A percentile compares a stretch with the other conserved stretches of the same genome.
Conservation (phyloP, 306 rosid genomes). For the Sicyos edulis region DNA sequence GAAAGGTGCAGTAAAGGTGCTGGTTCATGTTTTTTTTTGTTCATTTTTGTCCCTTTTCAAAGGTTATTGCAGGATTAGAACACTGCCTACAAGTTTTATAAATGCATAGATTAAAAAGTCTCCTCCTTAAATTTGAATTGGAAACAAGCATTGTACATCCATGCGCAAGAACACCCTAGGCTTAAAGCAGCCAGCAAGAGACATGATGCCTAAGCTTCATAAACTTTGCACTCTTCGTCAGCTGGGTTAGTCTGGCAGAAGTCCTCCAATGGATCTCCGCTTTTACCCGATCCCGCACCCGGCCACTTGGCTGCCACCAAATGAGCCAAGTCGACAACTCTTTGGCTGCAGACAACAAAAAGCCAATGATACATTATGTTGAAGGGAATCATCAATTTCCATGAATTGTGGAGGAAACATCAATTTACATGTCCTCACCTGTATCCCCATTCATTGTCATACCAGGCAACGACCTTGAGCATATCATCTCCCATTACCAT, state of each 20-base stretch:
- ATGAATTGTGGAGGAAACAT: background rate
- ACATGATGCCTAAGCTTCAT: conserved; percentile 45
- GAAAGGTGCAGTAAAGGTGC: conserved; percentile 15
- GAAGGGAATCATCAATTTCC: background rate
- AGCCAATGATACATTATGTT: background rate
- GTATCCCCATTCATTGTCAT: conserved; percentile 99
- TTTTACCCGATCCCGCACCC: conserved; percentile 34
- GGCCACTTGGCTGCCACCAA: conserved; percentile 88
- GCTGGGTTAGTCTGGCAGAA: conserved; percentile 91
- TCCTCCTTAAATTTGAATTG: conserved; percentile 18
- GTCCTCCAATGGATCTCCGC: conserved; percentile 92
- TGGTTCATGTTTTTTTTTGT: background rate
- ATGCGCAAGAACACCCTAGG: conserved; percentile 3
- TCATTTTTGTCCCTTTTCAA: conserved; percentile 8
- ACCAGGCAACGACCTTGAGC: conserved; percentile 99
- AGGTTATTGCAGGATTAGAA: conserved; percentile 16
- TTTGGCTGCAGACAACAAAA: conserved; percentile 58
- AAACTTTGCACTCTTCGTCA: conserved; percentile 93
- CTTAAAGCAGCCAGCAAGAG: conserved; percentile 20
- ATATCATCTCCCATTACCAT: conserved; percentile 99
- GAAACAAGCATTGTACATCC: conserved; percentile 18
- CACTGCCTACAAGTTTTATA: conserved; percentile 11
- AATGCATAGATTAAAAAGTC: background rate
- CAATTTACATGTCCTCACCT: conserved; percentile 43
- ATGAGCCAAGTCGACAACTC: conserved; percentile 97